A percentile compares a stretch with the other conserved stretches of the same genome.
phyloP scores from a whole-genome alignment of 257 asterid species.

The Nemophila menziesii region DNA sequence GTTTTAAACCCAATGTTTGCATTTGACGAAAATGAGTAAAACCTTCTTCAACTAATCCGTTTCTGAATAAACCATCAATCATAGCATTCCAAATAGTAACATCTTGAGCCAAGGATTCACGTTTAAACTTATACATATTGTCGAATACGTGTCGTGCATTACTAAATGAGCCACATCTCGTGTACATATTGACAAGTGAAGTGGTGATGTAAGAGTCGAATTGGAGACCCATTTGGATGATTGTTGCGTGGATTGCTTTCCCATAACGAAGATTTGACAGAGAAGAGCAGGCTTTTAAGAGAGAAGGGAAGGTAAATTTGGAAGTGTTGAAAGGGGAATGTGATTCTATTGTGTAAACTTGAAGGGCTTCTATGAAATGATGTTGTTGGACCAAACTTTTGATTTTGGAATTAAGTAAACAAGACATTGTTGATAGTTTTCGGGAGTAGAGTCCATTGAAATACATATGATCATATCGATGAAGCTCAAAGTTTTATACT shows the following conservation, averaged over 20 bases:
- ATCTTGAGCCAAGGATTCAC: slow-evolving; percentile 31
- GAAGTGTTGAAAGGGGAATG: slow-evolving; percentile 22
- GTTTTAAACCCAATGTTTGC: slow-evolving; percentile 43
- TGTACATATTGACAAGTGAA: slow-evolving; percentile 61
- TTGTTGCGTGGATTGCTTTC: slow-evolving; percentile 38
- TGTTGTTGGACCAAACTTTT: slow-evolving; percentile 40
- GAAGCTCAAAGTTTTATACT: background rate
- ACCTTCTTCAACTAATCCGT: slow-evolving; percentile 33
- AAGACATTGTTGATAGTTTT: slow-evolving; percentile 18
- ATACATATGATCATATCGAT: slow-evolving; percentile 26
- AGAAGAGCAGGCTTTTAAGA: slow-evolving; percentile 69
- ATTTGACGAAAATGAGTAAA: slow-evolving; percentile 35
- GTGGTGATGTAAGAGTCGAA: slow-evolving; percentile 53
- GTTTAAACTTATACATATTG: slow-evolving; percentile 28
- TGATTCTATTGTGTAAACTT: slow-evolving; percentile 31
- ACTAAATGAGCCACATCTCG: slow-evolving; percentile 38
- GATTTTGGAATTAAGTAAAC: slow-evolving; percentile 22
- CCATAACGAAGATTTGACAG: slow-evolving; percentile 39
- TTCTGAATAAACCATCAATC: slow-evolving; percentile 52
- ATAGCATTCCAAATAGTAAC: slow-evolving; percentile 76
- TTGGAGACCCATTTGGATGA: slow-evolving; percentile 44
- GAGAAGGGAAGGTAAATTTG: slow-evolving; percentile 65
- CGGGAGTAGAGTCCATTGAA: slow-evolving; percentile 15
- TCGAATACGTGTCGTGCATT: slow-evolving; percentile 63
- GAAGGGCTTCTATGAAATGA: slow-evolving; percentile 39